Percentiles rank a stretch among this genome's conserved stretches.
Evolutionary conservation across 202 grass and related monocot genomes (phyloP).

Genomic region (Schoenoplectus triqueter): DNA sequence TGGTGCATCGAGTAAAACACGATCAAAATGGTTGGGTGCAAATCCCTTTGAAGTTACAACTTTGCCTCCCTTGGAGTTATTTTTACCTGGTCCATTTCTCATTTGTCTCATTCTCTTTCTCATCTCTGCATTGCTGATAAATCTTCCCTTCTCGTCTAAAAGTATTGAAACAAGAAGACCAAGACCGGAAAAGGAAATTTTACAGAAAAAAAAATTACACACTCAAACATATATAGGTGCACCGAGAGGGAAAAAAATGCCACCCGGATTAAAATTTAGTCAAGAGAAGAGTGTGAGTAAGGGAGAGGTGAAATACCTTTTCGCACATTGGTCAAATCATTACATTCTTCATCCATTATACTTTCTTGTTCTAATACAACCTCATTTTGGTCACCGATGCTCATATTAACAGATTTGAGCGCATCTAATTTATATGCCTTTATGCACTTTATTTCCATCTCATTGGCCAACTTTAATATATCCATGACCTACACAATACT

Average conservation of each 20-base stretch:
- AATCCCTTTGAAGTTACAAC: conserved; percentile 85
- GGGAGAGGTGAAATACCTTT: conserved; percentile 24
- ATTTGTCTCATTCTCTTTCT: conserved; percentile 64
- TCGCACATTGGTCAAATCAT: conserved; percentile 10
- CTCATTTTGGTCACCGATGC: not conserved
- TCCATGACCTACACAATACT: conserved; percentile 73
- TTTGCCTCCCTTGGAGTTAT: conserved; percentile 73
- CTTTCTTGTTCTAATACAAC: conserved; percentile 26
- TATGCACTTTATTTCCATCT: conserved; percentile 95
- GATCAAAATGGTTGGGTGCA: conserved; percentile 83
- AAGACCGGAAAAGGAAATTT: not conserved
- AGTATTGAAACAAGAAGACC: conserved; percentile 24
- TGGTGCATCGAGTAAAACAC: conserved; percentile 94
- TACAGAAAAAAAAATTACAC: not conserved
- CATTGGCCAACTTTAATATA: conserved; percentile 83
- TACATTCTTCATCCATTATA: conserved; percentile 24
- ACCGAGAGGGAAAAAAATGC: not conserved
- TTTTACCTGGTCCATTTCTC: conserved; percentile 95
- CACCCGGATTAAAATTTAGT: not conserved
- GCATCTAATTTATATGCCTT: conserved; percentile 93
- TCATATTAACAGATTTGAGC: conserved; percentile 78
- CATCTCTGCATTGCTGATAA: conserved; percentile 63
- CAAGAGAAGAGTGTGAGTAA: not conserved
- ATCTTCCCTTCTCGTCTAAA: conserved; percentile 43
- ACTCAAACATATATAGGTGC: conserved; percentile 3